A percentile compares a stretch with the other conserved stretches of the same genome.
These are phyloP conservation scores for Rhodosporidiobolus odoratus DNA, from an alignment of 768 basidiomycete genomes.

Conservation along the genomic window DNA sequence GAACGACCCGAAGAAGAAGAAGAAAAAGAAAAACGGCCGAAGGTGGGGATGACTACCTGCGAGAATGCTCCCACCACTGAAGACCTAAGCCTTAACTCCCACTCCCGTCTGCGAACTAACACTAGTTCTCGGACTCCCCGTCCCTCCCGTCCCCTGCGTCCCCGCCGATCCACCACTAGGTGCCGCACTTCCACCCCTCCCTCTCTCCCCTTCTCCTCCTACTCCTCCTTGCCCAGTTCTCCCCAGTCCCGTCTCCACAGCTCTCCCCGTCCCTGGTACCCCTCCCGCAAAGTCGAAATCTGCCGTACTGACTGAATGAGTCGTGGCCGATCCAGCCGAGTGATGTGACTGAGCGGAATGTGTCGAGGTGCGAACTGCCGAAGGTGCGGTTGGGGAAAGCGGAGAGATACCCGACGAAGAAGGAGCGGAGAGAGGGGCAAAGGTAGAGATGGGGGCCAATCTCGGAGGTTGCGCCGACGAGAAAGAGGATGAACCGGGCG, in stretches of 20 bases:
- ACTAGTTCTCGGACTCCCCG: conserved; percentile 14
- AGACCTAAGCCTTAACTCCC: too few species aligned
- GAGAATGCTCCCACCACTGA: too few species aligned
- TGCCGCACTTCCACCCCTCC: neutral
- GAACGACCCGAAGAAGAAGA: too few species aligned
- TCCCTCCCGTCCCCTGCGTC: neutral
- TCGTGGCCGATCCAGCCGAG: conserved; percentile 2
- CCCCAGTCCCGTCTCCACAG: neutral
- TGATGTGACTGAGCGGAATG: neutral
- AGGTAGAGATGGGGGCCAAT: conserved; percentile 20
- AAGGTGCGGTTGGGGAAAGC: neutral
- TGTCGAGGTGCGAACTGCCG: conserved; percentile 1
- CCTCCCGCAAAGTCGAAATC: conserved; percentile 16
- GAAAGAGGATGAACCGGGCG: neutral
- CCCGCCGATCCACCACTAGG: neutral
- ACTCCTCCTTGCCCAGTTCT: neutral
- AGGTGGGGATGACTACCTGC: too few species aligned
- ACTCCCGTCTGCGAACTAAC: neutral
- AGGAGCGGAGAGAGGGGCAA: neutral
- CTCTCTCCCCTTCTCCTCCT: neutral
- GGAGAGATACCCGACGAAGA: neutral
- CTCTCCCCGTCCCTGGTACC: neutral
- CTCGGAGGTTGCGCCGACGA: neutral
- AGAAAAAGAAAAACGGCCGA: too few species aligned
- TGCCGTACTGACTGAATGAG: conserved; percentile 1